Base-by-base conservation (phyloP, 2,329 filamentous ascomycete genomes). In the Cladophialophora carrionii region DNA sequence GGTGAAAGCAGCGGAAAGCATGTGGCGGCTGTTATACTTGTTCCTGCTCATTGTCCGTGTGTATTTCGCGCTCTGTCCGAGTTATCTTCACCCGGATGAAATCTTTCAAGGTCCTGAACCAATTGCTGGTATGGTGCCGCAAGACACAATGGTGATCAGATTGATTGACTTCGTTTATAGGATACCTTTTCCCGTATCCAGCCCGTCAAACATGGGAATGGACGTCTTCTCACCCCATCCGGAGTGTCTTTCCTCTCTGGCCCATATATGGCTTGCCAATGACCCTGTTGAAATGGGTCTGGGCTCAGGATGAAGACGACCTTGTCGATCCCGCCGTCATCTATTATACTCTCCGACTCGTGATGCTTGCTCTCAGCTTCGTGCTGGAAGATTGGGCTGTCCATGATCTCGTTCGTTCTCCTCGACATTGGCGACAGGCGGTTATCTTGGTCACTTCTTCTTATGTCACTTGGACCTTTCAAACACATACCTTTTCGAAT, bases 81-180 rank as follows among this genome's bases (percentile, higher is more conserved):
- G 94, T 83, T 99, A 99, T 78, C 86, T 99, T 54, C 95, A 99
- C 78, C 95, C 95, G 4, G 95, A 99, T 81, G 95, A 99, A 84
- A 95, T 98, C 82, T 99, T 99, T 74, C 95, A 99, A 80, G 95
- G 95, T 41, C 95, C 95, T 17, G 95, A 99, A 82, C 89, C 98
- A 70, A 95, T 98, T 74, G 93, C 94, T 74, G 94, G 94, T 97
- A 86, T 72, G 88, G 46, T 26, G 37, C 17, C 24, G 37, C 26
- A 32, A 37, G 17, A 31, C 32, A 14, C 17, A 29, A 7, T 14
- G 22, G 54, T 17, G n/a, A 29, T 24, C 34, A 26, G n/a, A 6
- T 57, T 51, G 32, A 22, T 37, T 48, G 54, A 61, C 32, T 56
- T 56, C 24, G 22, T 60, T 22, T 48, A n/a, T 74, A 97, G 94